phyloP scores from a whole-genome alignment of 257 asterid genomes.

The Nicotiana sylvestris region DNA sequence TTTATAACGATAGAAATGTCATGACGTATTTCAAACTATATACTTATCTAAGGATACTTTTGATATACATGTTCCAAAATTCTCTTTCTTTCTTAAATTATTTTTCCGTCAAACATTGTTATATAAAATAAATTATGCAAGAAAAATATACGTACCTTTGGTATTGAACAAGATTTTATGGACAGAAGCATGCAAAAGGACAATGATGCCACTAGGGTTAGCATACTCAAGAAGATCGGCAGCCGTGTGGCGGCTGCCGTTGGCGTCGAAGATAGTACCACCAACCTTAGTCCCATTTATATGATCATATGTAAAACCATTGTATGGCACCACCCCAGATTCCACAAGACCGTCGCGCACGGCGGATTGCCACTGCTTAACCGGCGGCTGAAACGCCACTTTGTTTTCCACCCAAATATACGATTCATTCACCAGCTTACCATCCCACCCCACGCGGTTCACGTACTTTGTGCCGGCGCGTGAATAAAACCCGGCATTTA shows the following conservation, averaged over 20 bases:
- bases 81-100: background rate
- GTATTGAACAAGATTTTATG: slow-evolving; percentile 45
- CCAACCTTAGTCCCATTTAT: slow-evolving; percentile 68
- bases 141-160: slow-evolving; percentile 35
- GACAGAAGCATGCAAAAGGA: slow-evolving; percentile 62
- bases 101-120: background rate
- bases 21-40: background rate
- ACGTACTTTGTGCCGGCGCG: slow-evolving; percentile 49
- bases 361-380: slow-evolving; percentile 66
- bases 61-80: background rate
- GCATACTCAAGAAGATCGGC: slow-evolving; percentile 75
- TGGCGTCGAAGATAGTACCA: slow-evolving; percentile 55
- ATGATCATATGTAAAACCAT: slow-evolving; percentile 77
- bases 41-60: too few species aligned
- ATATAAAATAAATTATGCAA: background rate
- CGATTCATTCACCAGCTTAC: slow-evolving; percentile 45
- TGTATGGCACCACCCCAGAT: slow-evolving; percentile 49
- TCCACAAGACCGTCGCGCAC: slow-evolving; percentile 62
- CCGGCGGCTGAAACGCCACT: slow-evolving; percentile 62
- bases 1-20: background rate
- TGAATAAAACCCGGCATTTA: slow-evolving; percentile 72
- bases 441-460: slow-evolving; percentile 48
- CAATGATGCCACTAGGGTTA: slow-evolving; percentile 48
- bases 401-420: slow-evolving; percentile 64
- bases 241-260: slow-evolving; percentile 65